These are phyloP conservation scores for Xylaria acuta DNA, from an alignment of 495 filamentous ascomycete genomes.

Conservation along the genomic window DNA sequence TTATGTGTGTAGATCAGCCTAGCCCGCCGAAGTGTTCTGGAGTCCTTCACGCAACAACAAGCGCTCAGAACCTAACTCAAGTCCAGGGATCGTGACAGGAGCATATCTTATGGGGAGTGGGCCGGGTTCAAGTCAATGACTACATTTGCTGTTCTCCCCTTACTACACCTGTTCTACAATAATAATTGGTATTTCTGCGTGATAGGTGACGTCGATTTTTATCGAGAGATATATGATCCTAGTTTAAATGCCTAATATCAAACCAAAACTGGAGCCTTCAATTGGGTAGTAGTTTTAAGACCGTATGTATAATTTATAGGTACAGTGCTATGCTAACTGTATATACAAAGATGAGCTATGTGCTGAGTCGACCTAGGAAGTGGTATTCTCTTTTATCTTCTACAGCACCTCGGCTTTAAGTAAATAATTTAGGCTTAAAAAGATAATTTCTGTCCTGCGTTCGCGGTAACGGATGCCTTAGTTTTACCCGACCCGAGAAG, in stretches of 20 bases:
- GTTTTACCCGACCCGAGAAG: slow-evolving; percentile 53
- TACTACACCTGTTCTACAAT: too few species aligned
- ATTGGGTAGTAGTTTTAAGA: not conserved
- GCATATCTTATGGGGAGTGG: too few species aligned
- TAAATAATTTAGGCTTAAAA: slow-evolving; percentile 43
- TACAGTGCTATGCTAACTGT: not conserved
- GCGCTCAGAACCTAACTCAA: too few species aligned
- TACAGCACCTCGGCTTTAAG: not conserved
- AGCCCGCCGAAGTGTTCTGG: too few species aligned
- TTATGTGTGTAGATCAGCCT: too few species aligned
- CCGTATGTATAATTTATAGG: not conserved
- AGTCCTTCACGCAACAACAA: too few species aligned
- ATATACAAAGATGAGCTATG: not conserved
- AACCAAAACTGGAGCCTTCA: not conserved
- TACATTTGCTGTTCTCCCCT: too few species aligned
- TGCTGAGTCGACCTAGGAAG: not conserved
- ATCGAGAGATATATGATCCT: too few species aligned
- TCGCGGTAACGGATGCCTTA: slow-evolving; percentile 51
- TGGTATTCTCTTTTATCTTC: not conserved
- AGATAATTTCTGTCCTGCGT: slow-evolving; percentile 60
- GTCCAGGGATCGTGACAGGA: too few species aligned
- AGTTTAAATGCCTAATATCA: not conserved
- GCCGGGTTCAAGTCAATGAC: too few species aligned
- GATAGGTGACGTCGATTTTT: too few species aligned
- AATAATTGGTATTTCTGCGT: too few species aligned